A percentile compares a stretch with the other conserved stretches of the same genome.
phyloP scores from a whole-genome alignment of 345 rosid genomes.

The Dovyalis caffra region DNA sequence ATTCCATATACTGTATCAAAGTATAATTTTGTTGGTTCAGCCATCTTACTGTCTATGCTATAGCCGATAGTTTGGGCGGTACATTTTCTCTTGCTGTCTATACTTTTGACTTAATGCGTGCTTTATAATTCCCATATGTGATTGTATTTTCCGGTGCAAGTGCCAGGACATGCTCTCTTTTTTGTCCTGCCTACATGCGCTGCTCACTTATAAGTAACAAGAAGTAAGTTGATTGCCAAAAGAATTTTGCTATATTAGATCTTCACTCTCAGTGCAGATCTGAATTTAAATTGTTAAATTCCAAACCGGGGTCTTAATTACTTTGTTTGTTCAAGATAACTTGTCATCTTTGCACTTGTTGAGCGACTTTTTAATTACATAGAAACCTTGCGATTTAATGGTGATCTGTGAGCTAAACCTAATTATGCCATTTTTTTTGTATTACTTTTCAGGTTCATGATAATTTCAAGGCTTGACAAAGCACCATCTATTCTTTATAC shows the following conservation, averaged over 20 bases:
- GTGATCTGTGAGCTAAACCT: not conserved
- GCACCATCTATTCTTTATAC: conserved; percentile 86
- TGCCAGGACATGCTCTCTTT: not conserved
- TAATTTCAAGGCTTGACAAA: conserved; percentile 66
- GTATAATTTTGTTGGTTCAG: not conserved
- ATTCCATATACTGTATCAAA: too few relatives aligned
- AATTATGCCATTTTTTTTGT: conserved; percentile 10
- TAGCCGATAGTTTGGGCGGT: too few relatives aligned
- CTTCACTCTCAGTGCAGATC: not conserved
- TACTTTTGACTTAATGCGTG: too few relatives aligned
- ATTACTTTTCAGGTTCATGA: conserved; percentile 67
- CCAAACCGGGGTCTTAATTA: not conserved
- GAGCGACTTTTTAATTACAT: not conserved
- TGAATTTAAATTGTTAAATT: not conserved
- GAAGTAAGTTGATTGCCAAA: not conserved
- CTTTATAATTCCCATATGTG: too few relatives aligned
- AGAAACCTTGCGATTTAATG: not conserved
- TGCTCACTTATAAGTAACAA: not conserved
- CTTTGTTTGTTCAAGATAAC: not conserved
- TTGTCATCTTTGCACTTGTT: too few relatives aligned
- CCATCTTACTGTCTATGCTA: too few relatives aligned
- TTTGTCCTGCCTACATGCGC: not conserved
- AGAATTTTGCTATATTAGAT: not conserved
- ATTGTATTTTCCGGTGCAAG: too few relatives aligned
- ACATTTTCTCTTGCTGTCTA: too few relatives aligned